Base-by-base conservation (phyloP, 1,284 basidiomycete genomes). In the Trichosporon sp. region DNA sequence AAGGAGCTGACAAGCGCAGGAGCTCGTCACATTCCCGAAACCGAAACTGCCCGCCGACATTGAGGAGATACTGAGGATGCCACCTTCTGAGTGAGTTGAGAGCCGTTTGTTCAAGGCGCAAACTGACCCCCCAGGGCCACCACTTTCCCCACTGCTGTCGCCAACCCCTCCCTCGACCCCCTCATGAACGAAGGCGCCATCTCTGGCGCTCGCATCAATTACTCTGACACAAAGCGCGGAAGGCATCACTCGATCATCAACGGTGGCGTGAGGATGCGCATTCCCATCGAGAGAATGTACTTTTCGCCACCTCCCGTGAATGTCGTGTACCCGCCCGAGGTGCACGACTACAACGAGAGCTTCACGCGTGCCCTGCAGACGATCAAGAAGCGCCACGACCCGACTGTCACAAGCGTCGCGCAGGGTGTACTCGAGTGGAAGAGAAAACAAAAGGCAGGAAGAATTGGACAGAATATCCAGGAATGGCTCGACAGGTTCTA, bases 401-500 rank as follows among this genome's bases (percentile, higher is more conserved):
- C 95, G 0, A 98, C 96, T 0, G 96, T 99, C 8, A 96, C 95
- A 1, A 97, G 95, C 6, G 90, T 98, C 58, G 94, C 92, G 0
- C 95, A 97, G 79, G 96, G 86, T 31, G 84, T 87, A 23, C 77
- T 86, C 58, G 86, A 87, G 72, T 86, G 85, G 83, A 87, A 86
- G 77, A 79, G 81, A 66, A 80, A 76, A 31, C 77, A 80, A 60
- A 76, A 77, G 65, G 69, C 71, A 31, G 74, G 77, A 33, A 74
- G 77, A 65, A 79, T 81, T 46, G 92, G 92, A 23, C 85, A 90
- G 32, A 92, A 95, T 71, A 90, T 99, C 60, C 95, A 98, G 78
- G 87, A 89, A 25, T 99, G 95, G 90, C 82, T 99, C 71, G 96
- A 99, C 81, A 85, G 96, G 61, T 99, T 99, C 81, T 98, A 99